A percentile compares a stretch with the other conserved stretches of the same genome.
Evolutionary conservation across 495 filamentous ascomycete species (phyloP).

Genomic region (Aspergillus conjunctus): DNA sequence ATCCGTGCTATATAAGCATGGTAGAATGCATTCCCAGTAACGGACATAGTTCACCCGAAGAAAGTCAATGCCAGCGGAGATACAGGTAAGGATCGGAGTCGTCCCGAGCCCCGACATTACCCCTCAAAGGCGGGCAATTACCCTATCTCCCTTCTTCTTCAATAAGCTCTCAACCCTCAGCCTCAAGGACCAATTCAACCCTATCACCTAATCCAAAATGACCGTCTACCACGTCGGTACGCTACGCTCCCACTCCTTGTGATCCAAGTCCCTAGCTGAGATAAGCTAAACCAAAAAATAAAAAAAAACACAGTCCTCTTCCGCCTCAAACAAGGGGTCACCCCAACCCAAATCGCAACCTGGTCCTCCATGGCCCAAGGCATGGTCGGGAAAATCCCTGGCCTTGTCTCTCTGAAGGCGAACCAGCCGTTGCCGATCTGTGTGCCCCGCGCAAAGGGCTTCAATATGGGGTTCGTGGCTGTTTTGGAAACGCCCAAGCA

Average conservation of each 20-base stretch:
- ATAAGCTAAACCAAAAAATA: background rate
- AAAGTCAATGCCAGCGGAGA: background rate
- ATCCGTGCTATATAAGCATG: too few relatives aligned
- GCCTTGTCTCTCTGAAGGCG: conserved; percentile 37
- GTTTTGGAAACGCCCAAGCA: conserved; percentile 43
- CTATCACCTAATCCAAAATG: conserved; percentile 15
- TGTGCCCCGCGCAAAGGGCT: conserved; percentile 45
- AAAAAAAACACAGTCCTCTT: conserved; percentile 37
- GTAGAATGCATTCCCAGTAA: background rate
- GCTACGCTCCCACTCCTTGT: background rate
- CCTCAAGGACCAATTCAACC: background rate
- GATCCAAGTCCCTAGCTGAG: background rate
- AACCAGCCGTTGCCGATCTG: conserved; percentile 38
- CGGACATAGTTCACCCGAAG: background rate
- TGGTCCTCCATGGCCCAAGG: conserved; percentile 34
- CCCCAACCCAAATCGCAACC: conserved; percentile 31
- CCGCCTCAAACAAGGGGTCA: conserved; percentile 44
- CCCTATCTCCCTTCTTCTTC: background rate
- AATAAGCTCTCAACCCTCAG: background rate
- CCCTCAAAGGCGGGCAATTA: background rate
- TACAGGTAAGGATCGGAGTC: background rate
- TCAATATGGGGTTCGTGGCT: conserved; percentile 47
- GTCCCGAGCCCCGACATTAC: background rate
- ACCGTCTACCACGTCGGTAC: conserved; percentile 31
- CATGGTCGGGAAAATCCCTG: conserved; percentile 47